A percentile compares a stretch with the other conserved stretches of the same genome.
Conservation (phyloP, 2,329 filamentous ascomycete species). For the Verticillium tricorpus region DNA sequence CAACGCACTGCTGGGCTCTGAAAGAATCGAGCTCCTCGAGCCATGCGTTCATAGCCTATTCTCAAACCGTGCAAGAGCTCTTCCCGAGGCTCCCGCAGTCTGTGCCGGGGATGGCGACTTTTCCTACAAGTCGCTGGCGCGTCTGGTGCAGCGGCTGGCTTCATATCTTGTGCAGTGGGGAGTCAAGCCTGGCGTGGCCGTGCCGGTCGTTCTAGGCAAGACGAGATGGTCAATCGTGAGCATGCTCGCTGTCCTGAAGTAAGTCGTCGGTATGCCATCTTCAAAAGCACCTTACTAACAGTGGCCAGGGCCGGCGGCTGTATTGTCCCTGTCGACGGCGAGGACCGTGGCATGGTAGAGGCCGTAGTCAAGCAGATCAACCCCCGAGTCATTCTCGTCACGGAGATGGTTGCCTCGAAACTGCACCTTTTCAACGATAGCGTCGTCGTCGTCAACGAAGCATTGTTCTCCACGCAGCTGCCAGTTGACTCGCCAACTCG, state of each 20-base stretch:
- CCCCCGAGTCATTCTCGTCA: constrained; percentile 38
- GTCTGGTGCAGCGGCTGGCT: constrained; percentile 31
- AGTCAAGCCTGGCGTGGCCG: constrained; percentile 46
- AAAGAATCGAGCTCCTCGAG: constrained; percentile 36
- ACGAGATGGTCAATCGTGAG: constrained; percentile 63
- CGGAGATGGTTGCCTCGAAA: constrained; percentile 34
- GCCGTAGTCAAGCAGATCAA: constrained; percentile 38
- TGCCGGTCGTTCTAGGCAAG: constrained; percentile 67
- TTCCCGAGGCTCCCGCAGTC: constrained; percentile 34
- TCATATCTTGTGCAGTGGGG: constrained; percentile 46
- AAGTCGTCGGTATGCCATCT: constrained; percentile 27
- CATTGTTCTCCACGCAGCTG: constrained; percentile 30
- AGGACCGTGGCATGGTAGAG: constrained; percentile 35
- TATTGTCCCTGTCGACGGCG: constrained; percentile 45
- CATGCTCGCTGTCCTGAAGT: constrained; percentile 65
- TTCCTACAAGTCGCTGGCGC: constrained; percentile 34
- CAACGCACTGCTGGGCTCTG: constrained; percentile 25
- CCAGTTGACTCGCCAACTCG: constrained; percentile 23
- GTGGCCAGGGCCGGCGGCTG: constrained; percentile 36
- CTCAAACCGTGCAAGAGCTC: constrained; percentile 30
- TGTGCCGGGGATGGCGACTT: constrained; percentile 41
- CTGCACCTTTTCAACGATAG: constrained; percentile 34
- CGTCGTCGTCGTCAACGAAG: constrained; percentile 36
- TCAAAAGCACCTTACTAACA: constrained; percentile 23
- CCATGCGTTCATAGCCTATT: constrained; percentile 42